Percentiles rank a stretch among this genome's conserved stretches.
phyloP scores from a whole-genome alignment of 768 basidiomycete species.

The Strobilomyces dryophilus region DNA sequence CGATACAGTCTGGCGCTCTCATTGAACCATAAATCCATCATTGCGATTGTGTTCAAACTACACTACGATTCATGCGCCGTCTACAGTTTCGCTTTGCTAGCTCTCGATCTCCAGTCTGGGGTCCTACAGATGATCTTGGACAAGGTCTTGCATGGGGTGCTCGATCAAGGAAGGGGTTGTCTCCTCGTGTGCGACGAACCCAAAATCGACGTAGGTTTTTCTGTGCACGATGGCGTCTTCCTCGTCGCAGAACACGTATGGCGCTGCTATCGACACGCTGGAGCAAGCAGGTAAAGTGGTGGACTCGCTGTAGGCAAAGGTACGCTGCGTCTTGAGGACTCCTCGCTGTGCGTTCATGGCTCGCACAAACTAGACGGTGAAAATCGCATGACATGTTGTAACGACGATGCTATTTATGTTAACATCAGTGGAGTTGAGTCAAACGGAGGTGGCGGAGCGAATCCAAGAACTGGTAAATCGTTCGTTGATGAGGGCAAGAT shows the following conservation, averaged over 20 bases:
- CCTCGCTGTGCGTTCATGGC: background rate
- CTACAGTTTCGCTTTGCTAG: too few species aligned
- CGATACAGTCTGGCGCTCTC: too few species aligned
- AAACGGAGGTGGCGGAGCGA: background rate
- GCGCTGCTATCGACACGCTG: conserved; percentile 83
- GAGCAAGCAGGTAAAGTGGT: conserved; percentile 94
- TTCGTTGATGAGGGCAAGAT: background rate
- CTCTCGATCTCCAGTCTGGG: too few species aligned
- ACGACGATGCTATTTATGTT: background rate
- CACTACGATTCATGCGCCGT: too few species aligned
- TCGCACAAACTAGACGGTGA: conserved; percentile 34
- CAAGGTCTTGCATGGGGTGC: conserved; percentile 88
- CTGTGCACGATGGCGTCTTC: background rate
- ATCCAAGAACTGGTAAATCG: background rate
- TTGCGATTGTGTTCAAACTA: too few species aligned
- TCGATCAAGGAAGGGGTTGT: conserved; percentile 95
- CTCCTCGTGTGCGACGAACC: conserved; percentile 86
- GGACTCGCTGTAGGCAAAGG: conserved; percentile 88
- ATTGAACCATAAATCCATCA: too few species aligned
- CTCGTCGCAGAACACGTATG: conserved; percentile 69
- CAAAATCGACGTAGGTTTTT: conserved; percentile 69
- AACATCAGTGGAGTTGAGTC: background rate
- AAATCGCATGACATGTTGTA: conserved; percentile 34
- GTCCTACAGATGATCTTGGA: conserved; percentile 99
- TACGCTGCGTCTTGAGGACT: conserved; percentile 12